Percentiles rank a stretch among this genome's conserved stretches.
These are phyloP conservation scores for Arabis hirsuta DNA, from an alignment of 345 rosid species.

Conservation along the genomic window DNA sequence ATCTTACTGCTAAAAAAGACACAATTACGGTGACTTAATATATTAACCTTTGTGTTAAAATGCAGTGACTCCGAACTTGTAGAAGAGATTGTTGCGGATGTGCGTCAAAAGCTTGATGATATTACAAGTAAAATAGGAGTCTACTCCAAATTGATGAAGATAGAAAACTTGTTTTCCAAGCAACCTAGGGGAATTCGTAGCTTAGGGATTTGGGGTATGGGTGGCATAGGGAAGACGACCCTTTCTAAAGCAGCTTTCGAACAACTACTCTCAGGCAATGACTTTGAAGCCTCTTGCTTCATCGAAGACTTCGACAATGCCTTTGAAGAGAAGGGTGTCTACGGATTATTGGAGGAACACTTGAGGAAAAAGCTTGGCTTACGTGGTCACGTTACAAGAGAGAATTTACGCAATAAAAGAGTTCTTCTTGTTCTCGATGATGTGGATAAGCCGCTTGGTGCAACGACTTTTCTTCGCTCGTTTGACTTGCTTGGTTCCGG, in stretches of 20 bases:
- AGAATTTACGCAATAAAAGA: slow-evolving; percentile 9
- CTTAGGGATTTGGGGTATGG: slow-evolving; percentile 26
- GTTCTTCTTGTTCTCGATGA: slow-evolving; percentile 14
- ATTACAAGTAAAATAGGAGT: neutral
- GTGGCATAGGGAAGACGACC: slow-evolving; percentile 24
- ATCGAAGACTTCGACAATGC: slow-evolving; percentile 3
- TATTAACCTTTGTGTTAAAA: neutral
- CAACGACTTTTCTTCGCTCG: neutral
- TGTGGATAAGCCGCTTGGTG: neutral
- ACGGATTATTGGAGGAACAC: neutral
- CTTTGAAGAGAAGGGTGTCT: slow-evolving; percentile 2
- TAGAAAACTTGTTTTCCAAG: slow-evolving; percentile 13
- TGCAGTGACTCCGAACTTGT: slow-evolving; percentile 21
- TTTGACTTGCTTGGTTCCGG: slow-evolving; percentile 4
- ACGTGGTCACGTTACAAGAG: neutral
- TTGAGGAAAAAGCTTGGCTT: neutral
- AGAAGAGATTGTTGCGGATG: slow-evolving; percentile 13
- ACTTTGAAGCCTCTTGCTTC: slow-evolving; percentile 16
- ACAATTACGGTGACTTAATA: too few relatives aligned
- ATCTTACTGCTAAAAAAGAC: too few relatives aligned
- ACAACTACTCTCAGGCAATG: neutral
- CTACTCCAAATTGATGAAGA: slow-evolving; percentile 5
- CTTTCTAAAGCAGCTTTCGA: slow-evolving; percentile 11
- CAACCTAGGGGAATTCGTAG: slow-evolving; percentile 8
- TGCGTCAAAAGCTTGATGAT: slow-evolving; percentile 11